These are phyloP conservation scores for Yamadazyma tumulicola DNA, from an alignment of 805 yeast genomes.

Conservation along the genomic window DNA sequence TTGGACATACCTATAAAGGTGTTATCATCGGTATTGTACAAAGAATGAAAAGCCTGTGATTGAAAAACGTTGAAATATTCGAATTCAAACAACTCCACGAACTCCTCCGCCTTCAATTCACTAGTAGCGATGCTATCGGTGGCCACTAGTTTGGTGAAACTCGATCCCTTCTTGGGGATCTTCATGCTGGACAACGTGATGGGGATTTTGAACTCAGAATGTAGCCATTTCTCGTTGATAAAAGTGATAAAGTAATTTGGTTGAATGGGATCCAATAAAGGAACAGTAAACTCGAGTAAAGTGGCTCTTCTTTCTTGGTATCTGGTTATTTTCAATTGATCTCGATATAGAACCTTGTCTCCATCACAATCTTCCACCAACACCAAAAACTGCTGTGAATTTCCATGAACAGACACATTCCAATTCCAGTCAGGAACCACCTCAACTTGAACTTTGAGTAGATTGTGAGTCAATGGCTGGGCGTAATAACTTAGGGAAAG, in stretches of 20 bases:
- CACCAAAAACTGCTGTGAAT: conserved; percentile 61
- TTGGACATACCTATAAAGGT: conserved; percentile 68
- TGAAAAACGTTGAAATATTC: conserved; percentile 66
- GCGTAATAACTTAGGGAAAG: conserved; percentile 54
- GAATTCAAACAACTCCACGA: conserved; percentile 44
- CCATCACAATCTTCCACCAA: conserved; percentile 84
- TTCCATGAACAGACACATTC: conserved; percentile 64
- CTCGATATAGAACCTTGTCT: conserved; percentile 61
- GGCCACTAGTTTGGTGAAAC: conserved; percentile 57
- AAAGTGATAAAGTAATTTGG: conserved; percentile 75
- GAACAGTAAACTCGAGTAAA: conserved; percentile 61
- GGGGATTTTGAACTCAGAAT: conserved; percentile 62
- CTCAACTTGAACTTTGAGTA: conserved; percentile 64
- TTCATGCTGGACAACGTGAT: conserved; percentile 49
- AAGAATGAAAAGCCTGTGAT: conserved; percentile 60
- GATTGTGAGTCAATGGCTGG: conserved; percentile 74
- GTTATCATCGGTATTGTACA: conserved; percentile 57
- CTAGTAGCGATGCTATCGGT: conserved; percentile 47
- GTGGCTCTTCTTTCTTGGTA: conserved; percentile 52
- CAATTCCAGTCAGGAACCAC: conserved; percentile 74
- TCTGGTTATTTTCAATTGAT: conserved; percentile 49
- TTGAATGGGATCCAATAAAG: conserved; percentile 50
- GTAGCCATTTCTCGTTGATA: conserved; percentile 83
- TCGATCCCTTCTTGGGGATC: conserved; percentile 62
- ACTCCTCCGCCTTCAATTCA: conserved; percentile 46